Evolutionary conservation across 495 filamentous ascomycete species (phyloP), one percentile per base, ranked within the genome.

Genomic region (Aspergillus nanangensis): DNA sequence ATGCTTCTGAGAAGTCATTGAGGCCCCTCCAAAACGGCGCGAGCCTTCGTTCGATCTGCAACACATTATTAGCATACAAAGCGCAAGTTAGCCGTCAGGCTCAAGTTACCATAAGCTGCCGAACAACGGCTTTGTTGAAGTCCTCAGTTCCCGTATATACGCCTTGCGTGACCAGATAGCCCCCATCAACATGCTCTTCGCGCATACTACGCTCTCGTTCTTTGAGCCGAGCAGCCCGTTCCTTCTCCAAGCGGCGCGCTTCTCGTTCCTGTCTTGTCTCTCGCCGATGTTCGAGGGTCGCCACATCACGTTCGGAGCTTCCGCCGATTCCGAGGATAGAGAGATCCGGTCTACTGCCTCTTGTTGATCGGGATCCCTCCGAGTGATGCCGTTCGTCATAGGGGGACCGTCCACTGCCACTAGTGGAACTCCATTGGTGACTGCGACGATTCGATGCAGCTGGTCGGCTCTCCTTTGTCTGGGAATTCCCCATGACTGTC

Each of bases 21-120:
- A 98, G 73, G 3, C 94, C 93, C 63, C 86, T 83, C 86, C 91
- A 98, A 57, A 98, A 97, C 0, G 93, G 93, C 18, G 93, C 92
- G 45, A 98, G 64, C 47, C 87, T 83, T 47, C 93, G 81, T 66
- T 97, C 93, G 62, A 97, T 89, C 89, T 95, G 62, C 3, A 24
- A 10, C 22, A 8, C 15, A 27, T 25, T 25, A 42, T 56, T 35
- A 58, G 53, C 24, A 52, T 60, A 34, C 17, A 47, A 50, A 35
- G 27, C 20, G 20, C 32, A 5, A 35, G 13, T 20, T 8, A 9
- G 11, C 48, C 35, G 18, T 40, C n/a, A 33, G 32, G 8, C 46
- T 27, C 18, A 32, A 35, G 75, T 54, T 73, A 95, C 90, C 84
- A 95, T 93, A 49, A 98, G 71, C 61, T 96, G 92, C 55, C 94